These are phyloP conservation scores for Linum trigynum DNA, from an alignment of 345 rosid species.

Conservation along the genomic window DNA sequence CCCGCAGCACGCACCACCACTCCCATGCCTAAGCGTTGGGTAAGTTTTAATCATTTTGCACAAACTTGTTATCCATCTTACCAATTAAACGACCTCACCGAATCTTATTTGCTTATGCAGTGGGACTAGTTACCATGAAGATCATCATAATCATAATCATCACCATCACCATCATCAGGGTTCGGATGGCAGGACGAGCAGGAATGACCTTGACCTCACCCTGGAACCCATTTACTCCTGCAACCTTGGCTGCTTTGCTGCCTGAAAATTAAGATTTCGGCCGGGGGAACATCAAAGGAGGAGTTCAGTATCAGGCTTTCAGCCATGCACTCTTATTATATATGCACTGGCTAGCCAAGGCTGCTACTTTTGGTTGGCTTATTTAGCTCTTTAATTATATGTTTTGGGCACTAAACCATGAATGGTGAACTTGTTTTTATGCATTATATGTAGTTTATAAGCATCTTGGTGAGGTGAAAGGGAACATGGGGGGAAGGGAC, in stretches of 20 bases:
- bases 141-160: no score
- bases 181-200: background rate
- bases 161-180: background rate
- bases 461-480: no score
- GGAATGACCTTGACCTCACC: slow-evolving; percentile 4
- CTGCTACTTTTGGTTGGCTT: no score
- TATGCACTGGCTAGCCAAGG: no score
- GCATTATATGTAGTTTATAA: no score
- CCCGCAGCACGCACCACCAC: background rate
- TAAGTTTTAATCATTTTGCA: background rate
- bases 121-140: background rate
- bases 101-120: background rate
- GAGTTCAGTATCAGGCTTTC: no score
- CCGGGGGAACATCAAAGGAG: no score
- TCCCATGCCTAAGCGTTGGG: background rate
- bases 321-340: no score
- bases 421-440: no score
- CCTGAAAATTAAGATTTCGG: background rate
- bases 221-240: slow-evolving; percentile 2
- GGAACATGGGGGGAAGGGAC: background rate
- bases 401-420: no score
- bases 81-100: background rate
- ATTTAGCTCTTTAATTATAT: no score
- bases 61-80: no score
- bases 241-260: slow-evolving; percentile 1